Evolutionary conservation across 805 yeast species (phyloP).

Genomic region (Candida ipomoeae): DNA sequence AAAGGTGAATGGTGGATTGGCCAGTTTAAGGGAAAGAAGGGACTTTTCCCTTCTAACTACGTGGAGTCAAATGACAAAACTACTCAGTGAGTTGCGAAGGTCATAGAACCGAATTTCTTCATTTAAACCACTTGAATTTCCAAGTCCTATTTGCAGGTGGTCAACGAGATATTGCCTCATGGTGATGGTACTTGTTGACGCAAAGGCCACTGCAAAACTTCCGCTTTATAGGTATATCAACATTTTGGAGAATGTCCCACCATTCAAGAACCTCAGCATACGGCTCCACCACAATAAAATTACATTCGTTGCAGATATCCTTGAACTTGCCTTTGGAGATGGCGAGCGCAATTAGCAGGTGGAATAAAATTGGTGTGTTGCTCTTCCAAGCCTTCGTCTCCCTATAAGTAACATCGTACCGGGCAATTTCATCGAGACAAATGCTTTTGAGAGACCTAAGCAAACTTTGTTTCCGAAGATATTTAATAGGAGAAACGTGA

Average conservation of each 20-base stretch:
- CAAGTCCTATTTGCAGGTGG: not conserved
- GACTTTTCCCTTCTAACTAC: conserved; percentile 34
- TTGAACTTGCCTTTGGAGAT: conserved; percentile 48
- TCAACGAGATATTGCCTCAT: not conserved
- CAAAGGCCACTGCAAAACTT: conserved; percentile 56
- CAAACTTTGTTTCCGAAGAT: conserved; percentile 9
- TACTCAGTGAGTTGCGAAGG: not conserved
- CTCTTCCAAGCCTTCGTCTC: conserved; percentile 54
- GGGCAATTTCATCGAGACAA: conserved; percentile 46
- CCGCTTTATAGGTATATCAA: conserved; percentile 47
- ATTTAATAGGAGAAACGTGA: conserved; percentile 25
- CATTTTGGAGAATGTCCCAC: conserved; percentile 59
- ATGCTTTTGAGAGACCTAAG: conserved; percentile 47
- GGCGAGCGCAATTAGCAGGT: conserved; percentile 46
- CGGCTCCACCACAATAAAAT: conserved; percentile 47
- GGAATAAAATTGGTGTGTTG: conserved; percentile 43
- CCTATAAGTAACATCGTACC: conserved; percentile 49
- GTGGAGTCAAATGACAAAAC: conserved; percentile 14
- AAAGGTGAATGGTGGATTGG: conserved; percentile 39
- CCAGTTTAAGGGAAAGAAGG: conserved; percentile 22
- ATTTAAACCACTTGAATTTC: not conserved
- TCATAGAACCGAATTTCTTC: not conserved
- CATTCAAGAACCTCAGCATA: conserved; percentile 59
- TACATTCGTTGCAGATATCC: conserved; percentile 53
- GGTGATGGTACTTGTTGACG: conserved; percentile 21